phyloP scores from a whole-genome alignment of 2,329 filamentous ascomycete genomes.

The Onygenales sp. region DNA sequence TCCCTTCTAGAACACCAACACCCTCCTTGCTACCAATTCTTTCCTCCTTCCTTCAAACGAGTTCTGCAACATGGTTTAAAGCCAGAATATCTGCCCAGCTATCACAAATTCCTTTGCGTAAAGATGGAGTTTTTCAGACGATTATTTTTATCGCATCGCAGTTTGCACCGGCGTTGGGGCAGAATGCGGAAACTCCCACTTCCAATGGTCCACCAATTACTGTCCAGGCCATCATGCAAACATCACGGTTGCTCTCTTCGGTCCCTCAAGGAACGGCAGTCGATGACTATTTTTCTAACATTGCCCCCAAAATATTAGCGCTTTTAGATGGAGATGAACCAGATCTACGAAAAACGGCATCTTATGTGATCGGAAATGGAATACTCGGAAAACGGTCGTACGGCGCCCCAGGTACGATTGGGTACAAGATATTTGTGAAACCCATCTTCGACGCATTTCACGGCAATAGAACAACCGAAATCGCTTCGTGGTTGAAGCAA shows the following conservation, averaged over 20 bases:
- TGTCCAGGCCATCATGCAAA: constrained; percentile 36
- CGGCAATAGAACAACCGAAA: constrained; percentile 19
- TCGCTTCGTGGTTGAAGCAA: constrained; percentile 19
- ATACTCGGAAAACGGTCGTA: constrained; percentile 31
- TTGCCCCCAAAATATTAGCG: constrained; percentile 30
- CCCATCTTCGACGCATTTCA: constrained; percentile 30
- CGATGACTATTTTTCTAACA: constrained; percentile 25
- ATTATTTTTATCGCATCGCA: constrained; percentile 35
- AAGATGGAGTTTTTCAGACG: constrained; percentile 32
- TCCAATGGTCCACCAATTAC: constrained; percentile 31
- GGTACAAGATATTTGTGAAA: constrained; percentile 32
- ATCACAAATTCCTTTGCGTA: constrained; percentile 30
- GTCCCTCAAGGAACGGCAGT: constrained; percentile 30
- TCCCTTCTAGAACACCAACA: constrained; percentile 23
- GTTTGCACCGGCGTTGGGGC: constrained; percentile 30
- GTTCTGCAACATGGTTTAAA: constrained; percentile 31
- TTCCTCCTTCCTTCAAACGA: constrained; percentile 28
- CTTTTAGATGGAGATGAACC: constrained; percentile 31
- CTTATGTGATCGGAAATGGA: constrained; percentile 35
- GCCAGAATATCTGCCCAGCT: constrained; percentile 25
- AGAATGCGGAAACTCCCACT: constrained; percentile 19
- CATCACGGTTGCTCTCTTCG: constrained; percentile 32
- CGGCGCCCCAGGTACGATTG: constrained; percentile 30
- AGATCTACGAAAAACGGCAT: constrained; percentile 32
- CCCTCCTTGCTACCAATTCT: constrained; percentile 25